A percentile compares a stretch with the other conserved stretches of the same genome.
These are phyloP conservation scores for Nowakowskiella sp. DNA, from an alignment of 192 early-diverging fungal species.

Conservation along the genomic window DNA sequence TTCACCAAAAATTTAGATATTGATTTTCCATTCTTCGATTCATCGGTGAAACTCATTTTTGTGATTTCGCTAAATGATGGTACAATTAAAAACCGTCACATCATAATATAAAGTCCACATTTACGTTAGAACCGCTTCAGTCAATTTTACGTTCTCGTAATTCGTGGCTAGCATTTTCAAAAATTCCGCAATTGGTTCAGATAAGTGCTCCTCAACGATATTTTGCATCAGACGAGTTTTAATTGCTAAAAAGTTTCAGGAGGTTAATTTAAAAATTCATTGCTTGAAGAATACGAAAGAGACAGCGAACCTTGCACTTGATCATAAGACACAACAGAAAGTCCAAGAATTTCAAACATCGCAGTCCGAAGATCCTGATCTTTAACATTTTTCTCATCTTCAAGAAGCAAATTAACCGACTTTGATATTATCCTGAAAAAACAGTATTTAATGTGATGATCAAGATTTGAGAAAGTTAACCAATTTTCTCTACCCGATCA, in stretches of 20 bases:
- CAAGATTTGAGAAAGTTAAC: background rate
- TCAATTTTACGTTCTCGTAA: conserved; percentile 58
- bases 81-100: background rate
- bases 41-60: conserved; percentile 32
- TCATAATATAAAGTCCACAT: background rate
- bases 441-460: background rate
- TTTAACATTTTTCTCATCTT: conserved; percentile 66
- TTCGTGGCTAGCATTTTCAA: conserved; percentile 51
- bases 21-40: conserved; percentile 71
- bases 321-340: too few species aligned
- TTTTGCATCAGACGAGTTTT: background rate
- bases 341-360: conserved; percentile 61
- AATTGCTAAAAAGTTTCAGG: conserved; percentile 2
- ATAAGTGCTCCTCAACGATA: conserved; percentile 73
- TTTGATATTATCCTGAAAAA: conserved; percentile 39
- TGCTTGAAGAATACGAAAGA: too few species aligned
- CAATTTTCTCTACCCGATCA: conserved; percentile 42
- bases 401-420: conserved; percentile 52
- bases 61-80: conserved; percentile 5
- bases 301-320: too few species aligned
- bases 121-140: conserved; percentile 53
- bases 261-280: too few species aligned
- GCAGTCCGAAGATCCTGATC: conserved; percentile 43
- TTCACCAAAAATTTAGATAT: conserved; percentile 74
- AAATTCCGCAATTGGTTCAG: conserved; percentile 76